phyloP scores from a whole-genome alignment of 345 rosid species.

The Clausena lansium region DNA sequence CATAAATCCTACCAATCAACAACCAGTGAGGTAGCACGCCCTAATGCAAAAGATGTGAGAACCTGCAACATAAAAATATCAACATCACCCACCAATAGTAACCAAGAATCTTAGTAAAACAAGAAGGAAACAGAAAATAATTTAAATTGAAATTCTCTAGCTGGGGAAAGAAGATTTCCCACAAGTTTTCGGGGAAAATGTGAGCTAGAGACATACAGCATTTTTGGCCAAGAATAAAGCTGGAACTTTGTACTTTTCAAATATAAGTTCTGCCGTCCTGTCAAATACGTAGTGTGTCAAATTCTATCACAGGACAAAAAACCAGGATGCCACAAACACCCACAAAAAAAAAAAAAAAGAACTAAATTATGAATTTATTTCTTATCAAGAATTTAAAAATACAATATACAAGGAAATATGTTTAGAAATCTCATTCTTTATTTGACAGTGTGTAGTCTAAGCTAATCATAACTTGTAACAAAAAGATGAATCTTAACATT shows the following conservation, averaged over 20 bases:
- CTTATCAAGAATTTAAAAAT: background rate
- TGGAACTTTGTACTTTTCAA: constrained; percentile 93
- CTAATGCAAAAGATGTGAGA: constrained; percentile 96
- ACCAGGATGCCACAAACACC: background rate
- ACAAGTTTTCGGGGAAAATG: constrained; percentile 5
- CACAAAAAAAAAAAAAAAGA: background rate
- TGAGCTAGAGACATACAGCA: constrained; percentile 57
- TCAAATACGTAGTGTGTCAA: constrained; percentile 19
- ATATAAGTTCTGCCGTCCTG: constrained; percentile 96
- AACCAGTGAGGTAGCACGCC: constrained; percentile 97
- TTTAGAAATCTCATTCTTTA: background rate
- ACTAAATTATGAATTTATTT: background rate
- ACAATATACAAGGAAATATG: background rate
- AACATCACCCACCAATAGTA: constrained; percentile 13
- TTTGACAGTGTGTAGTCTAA: background rate
- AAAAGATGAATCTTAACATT: background rate
- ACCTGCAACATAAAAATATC: constrained; percentile 52
- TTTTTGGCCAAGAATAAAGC: constrained; percentile 98
- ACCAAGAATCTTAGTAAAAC: background rate
- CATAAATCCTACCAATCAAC: constrained; percentile 69
- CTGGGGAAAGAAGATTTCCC: background rate
- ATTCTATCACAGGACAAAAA: background rate
- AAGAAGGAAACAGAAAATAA: background rate
- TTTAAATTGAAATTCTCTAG: background rate
- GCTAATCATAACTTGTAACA: background rate